Conservation (phyloP, 2,329 filamentous ascomycete genomes). For the Xylariaceae sp. region DNA sequence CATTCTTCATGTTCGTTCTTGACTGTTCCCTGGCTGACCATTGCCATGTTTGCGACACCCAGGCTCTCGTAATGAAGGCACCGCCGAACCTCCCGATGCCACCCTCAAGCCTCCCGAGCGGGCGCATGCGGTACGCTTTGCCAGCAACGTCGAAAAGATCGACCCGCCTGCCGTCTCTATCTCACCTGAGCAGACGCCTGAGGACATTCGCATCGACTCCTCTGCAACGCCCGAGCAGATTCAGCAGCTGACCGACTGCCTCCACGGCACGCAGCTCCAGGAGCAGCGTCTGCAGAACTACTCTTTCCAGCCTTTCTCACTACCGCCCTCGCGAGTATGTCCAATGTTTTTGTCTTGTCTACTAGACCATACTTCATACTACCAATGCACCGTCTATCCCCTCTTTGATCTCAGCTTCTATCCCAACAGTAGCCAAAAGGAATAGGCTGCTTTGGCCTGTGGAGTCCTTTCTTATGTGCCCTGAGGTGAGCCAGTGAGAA, state of each 20-base stretch:
- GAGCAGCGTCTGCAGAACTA: slow-evolving; percentile 80
- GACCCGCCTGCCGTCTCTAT: slow-evolving; percentile 37
- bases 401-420: too few species aligned
- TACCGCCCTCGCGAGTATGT: slow-evolving; percentile 79
- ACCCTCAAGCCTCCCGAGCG: slow-evolving; percentile 26
- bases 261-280: slow-evolving; percentile 74
- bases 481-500: neutral
- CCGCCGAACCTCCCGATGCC: slow-evolving; percentile 23
- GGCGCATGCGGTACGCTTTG: slow-evolving; percentile 63
- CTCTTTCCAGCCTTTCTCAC: slow-evolving; percentile 84
- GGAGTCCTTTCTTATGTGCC: neutral
- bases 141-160: slow-evolving; percentile 68
- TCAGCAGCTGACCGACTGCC: slow-evolving; percentile 64
- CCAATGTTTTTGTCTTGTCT: slow-evolving; percentile 11
- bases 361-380: slow-evolving; percentile 16
- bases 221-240: slow-evolving; percentile 59
- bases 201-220: slow-evolving; percentile 28
- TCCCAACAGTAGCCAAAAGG: too few species aligned
- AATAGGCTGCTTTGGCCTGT: too few species aligned
- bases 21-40: slow-evolving; percentile 12
- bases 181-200: neutral
- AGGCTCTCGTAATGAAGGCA: slow-evolving; percentile 19
- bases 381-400: neutral
- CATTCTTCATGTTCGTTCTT: slow-evolving; percentile 10
- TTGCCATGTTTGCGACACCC: slow-evolving; percentile 13